Percentiles rank a stretch among this genome's conserved stretches.
Evolutionary conservation across 768 basidiomycete genomes (phyloP).

Genomic region (Phaeolepiota aurea): DNA sequence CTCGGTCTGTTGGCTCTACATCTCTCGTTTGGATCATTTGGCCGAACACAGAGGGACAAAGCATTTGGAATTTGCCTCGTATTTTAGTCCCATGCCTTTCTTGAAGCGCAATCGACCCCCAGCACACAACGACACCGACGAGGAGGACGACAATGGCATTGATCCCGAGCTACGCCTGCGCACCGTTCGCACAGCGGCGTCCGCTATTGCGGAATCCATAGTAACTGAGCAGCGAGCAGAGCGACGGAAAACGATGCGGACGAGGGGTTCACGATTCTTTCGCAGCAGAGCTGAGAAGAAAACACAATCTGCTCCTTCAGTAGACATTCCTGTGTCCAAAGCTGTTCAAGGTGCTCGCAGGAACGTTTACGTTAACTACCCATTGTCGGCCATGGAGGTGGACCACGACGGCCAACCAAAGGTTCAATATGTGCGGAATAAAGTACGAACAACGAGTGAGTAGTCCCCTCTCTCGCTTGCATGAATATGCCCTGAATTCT

Average conservation of each 20-base stretch:
- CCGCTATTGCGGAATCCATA: slow-evolving; percentile 82
- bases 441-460: slow-evolving; percentile 90
- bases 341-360: slow-evolving; percentile 47
- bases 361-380: slow-evolving; percentile 76
- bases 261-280: slow-evolving; percentile 54
- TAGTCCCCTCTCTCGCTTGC: slow-evolving; percentile 10
- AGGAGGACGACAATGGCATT: slow-evolving; percentile 58
- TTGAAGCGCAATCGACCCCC: slow-evolving; percentile 33
- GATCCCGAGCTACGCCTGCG: slow-evolving; percentile 85
- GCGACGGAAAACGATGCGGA: slow-evolving; percentile 39
- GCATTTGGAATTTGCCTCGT: neutral
- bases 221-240: slow-evolving; percentile 67
- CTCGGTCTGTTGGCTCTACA: slow-evolving; percentile 4
- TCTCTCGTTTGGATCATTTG: neutral
- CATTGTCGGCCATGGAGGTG: slow-evolving; percentile 55
- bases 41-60: neutral
- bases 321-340: slow-evolving; percentile 19
- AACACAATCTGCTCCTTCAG: slow-evolving; percentile 24
- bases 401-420: slow-evolving; percentile 70
- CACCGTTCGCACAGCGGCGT: slow-evolving; percentile 89
- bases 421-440: slow-evolving; percentile 80
- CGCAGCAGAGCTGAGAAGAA: slow-evolving; percentile 36
- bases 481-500: slow-evolving; percentile 1
- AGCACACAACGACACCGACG: slow-evolving; percentile 38
- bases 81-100: slow-evolving; percentile 20